Evolutionary conservation across 371 early-diverging fungal genomes (phyloP).

Genomic region (Zychaea mexicana): DNA sequence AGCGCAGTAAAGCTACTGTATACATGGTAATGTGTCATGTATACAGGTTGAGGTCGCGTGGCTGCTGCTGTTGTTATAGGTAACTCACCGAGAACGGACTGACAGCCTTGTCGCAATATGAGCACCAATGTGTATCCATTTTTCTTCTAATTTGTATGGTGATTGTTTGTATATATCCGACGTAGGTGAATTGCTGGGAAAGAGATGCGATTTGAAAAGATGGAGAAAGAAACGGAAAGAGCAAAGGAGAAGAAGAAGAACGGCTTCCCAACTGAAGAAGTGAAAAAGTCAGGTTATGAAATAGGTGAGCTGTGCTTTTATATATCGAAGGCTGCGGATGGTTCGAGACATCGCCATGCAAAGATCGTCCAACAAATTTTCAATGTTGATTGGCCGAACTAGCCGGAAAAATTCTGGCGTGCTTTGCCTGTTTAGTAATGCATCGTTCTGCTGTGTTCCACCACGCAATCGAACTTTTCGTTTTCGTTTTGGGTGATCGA

Average conservation of each 20-base stretch:
- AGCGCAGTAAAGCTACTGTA: background rate
- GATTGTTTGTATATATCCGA: too few species aligned
- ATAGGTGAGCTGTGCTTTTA: background rate
- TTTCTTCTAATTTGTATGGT: too few species aligned
- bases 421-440: background rate
- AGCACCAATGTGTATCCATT: slow-evolving; percentile 1
- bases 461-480: too few species aligned
- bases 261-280: too few species aligned
- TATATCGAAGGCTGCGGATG: background rate
- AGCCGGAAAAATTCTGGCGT: background rate
- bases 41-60: background rate
- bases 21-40: too few species aligned
- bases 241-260: too few species aligned
- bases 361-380: background rate
- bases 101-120: slow-evolving; percentile 20
- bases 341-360: background rate
- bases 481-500: too few species aligned
- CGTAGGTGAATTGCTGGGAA: too few species aligned
- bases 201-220: too few species aligned
- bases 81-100: slow-evolving; percentile 14
- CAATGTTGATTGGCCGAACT: background rate
- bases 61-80: background rate
- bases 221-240: background rate
- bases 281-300: too few species aligned
- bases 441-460: background rate